A percentile compares a stretch with the other conserved stretches of the same genome.
These are phyloP conservation scores for Microascus cirrosus DNA, from an alignment of 2,329 filamentous ascomycete genomes.

Conservation along the genomic window DNA sequence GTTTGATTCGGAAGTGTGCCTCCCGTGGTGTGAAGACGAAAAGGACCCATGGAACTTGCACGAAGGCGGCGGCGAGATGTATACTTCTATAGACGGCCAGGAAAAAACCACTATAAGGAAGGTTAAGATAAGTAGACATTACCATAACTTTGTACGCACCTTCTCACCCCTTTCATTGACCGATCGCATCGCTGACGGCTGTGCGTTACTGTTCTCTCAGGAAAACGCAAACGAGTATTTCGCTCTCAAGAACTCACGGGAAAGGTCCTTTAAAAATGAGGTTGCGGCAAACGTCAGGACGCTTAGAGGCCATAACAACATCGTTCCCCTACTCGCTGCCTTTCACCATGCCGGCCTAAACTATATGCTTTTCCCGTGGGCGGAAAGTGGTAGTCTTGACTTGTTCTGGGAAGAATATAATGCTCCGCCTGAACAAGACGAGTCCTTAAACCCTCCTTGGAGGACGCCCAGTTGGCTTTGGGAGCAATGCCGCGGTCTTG, in stretches of 20 bases:
- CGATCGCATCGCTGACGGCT: background rate
- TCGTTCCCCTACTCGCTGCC: background rate
- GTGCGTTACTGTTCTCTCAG: background rate
- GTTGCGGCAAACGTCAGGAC: background rate
- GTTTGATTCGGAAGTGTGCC: background rate
- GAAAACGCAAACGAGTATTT: background rate
- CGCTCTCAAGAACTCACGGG: background rate
- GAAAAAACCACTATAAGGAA: background rate
- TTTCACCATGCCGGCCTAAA: background rate
- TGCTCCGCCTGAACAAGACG: background rate
- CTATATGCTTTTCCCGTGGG: slow-evolving; percentile 1
- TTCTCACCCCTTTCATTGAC: background rate
- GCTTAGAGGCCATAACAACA: background rate
- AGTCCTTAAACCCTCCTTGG: background rate
- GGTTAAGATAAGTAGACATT: background rate
- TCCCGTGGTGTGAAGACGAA: background rate
- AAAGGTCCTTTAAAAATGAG: background rate
- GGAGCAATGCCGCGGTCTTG: background rate
- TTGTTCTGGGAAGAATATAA: slow-evolving; percentile 6
- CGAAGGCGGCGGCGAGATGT: background rate
- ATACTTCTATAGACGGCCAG: background rate
- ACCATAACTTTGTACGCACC: background rate
- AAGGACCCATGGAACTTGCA: background rate
- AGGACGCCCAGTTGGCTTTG: background rate
- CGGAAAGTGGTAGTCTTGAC: slow-evolving; percentile 5